phyloP scores from a whole-genome alignment of 192 early-diverging fungal species.

The Diversispora epigaea region DNA sequence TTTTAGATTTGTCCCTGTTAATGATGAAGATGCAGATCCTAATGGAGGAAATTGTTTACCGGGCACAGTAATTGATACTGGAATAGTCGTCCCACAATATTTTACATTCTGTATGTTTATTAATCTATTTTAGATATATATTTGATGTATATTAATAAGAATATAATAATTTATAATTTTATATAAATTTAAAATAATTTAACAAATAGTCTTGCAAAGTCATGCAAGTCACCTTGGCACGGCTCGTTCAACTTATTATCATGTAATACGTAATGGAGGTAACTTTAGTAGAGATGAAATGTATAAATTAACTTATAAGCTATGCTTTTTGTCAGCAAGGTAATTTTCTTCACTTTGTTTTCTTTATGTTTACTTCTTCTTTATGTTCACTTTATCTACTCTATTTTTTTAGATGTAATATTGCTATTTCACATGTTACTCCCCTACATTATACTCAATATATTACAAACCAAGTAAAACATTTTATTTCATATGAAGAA shows the following conservation, averaged over 20 bases:
- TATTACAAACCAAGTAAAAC: neutral
- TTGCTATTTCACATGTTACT: neutral
- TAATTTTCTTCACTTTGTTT: neutral
- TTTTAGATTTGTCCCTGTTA: neutral
- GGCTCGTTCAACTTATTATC: constrained; percentile 88
- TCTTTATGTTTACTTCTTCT: neutral
- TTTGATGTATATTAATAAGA: constrained; percentile 70
- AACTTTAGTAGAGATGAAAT: constrained; percentile 74
- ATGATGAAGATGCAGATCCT: constrained; percentile 50
- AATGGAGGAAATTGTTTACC: constrained; percentile 78
- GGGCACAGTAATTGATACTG: constrained; percentile 72
- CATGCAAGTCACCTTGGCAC: constrained; percentile 93
- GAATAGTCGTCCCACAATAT: constrained; percentile 69
- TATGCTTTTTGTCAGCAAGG: constrained; percentile 88
- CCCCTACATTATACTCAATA: neutral
- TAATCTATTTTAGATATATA: constrained; percentile 59
- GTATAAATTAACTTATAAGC: constrained; percentile 82
- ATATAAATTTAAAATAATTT: constrained; percentile 78
- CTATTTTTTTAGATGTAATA: neutral
- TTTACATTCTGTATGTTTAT: constrained; percentile 62
- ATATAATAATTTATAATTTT: constrained; percentile 62
- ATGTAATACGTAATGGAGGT: constrained; percentile 85
- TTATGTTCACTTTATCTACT: neutral
- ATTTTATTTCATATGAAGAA: neutral
- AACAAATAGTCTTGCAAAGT: constrained; percentile 63